Evolutionary conservation across 345 rosid genomes (phyloP), one percentile per base, ranked within the genome.

Genomic region (Eucalyptus microcorys): DNA sequence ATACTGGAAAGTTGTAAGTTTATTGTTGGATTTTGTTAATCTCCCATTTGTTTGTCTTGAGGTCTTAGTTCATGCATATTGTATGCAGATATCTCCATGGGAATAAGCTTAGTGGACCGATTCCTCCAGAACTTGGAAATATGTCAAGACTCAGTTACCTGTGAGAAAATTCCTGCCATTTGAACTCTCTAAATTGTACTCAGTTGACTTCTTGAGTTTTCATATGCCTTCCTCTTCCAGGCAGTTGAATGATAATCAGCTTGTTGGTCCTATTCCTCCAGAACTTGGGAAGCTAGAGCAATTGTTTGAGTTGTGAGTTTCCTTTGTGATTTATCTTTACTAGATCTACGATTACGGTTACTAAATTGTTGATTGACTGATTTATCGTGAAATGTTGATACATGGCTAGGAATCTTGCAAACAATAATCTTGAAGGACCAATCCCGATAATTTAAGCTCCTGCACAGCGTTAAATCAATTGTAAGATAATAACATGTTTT

Each of bases 101-200:
- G 30, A 98, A 98, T 91, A 96, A 93, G 89, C 96, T 98, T 19
- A 96, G 95, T 50, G 99, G 99, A 57, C 92, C 93, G 55, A 94
- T 98, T 87, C 99, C 99, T n/a, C 92, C 99, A 10, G 99, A 98
- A 92, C 97, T 98, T 71, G 99, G 99, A 71, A 96, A 98, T 86
- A 98, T 98, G 99, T 96, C 99, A 45, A 96, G 91, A 52, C 97
- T 98, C 87, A 98, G 99, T 92, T 98, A 98, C 88, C 90, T 98
- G 99, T 98, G 90, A 93, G 98, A 66, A 83, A 15, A 43, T 30
- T 57, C 37, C 40, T 21, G 34, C 26, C 61, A n/a, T 19, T 48
- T 45, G 87, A 7, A 13, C 9, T 57, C 30, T 21, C 26, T 66
- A 8, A 48, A 80, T 14, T 27, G 15, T 40, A 11, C 15, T 76